These are phyloP conservation scores for Rhizopogon vulgaris DNA, from an alignment of 768 basidiomycete genomes.

Conservation along the genomic window DNA sequence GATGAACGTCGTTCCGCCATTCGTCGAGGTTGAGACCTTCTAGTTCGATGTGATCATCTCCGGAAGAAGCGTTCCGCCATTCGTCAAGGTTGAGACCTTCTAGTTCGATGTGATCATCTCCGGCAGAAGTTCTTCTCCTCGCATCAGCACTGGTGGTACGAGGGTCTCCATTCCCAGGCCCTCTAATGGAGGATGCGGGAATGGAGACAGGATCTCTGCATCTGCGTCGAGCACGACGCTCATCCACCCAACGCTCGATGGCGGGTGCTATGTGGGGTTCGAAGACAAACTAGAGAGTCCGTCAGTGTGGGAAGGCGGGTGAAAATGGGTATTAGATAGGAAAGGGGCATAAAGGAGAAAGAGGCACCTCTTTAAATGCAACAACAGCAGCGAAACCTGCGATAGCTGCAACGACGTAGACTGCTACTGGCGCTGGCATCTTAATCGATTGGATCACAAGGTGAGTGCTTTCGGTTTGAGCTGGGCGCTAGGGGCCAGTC, in stretches of 20 bases:
- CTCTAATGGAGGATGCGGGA: constrained; percentile 12
- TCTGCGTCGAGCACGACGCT: constrained; percentile 22
- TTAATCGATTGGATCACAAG: not conserved
- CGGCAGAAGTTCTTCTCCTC: constrained; percentile 14
- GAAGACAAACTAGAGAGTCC: constrained; percentile 48
- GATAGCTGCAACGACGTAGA: constrained; percentile 47
- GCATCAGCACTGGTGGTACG: constrained; percentile 7
- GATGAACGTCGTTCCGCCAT: constrained; percentile 43
- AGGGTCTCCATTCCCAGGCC: constrained; percentile 2
- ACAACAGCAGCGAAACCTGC: constrained; percentile 43
- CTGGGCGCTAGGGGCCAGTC: not conserved
- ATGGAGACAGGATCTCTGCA: constrained; percentile 16
- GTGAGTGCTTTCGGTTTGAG: not conserved
- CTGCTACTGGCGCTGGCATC: constrained; percentile 30
- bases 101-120: constrained; percentile 36
- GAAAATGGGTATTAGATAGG: not conserved
- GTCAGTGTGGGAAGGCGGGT: not conserved
- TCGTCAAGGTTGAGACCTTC: constrained; percentile 50
- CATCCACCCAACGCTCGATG: constrained; percentile 40
- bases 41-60: constrained; percentile 49
- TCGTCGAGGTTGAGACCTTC: constrained; percentile 50
- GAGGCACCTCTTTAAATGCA: constrained; percentile 57
- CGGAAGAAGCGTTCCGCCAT: constrained; percentile 50
- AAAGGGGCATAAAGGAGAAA: constrained; percentile 2
- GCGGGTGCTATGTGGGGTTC: constrained; percentile 64